Base-by-base conservation (phyloP, 2,329 filamentous ascomycete species). In the Hypomyces perniciosus region DNA sequence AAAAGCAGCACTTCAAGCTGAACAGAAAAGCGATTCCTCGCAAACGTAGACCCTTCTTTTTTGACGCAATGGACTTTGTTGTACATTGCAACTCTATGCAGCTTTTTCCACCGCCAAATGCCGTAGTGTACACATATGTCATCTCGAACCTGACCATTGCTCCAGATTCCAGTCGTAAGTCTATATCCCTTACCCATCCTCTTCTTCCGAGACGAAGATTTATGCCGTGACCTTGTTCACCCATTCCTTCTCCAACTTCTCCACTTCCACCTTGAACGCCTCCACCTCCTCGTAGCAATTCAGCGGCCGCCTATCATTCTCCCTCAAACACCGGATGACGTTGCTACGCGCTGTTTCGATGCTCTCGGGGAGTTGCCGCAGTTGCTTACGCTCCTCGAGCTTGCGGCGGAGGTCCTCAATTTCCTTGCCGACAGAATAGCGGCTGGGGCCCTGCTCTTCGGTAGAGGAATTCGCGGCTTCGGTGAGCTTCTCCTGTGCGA, bases 261-360 rank as follows among this genome's bases (percentile, higher is more conserved):
- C 83, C 46, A 97, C 91, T 77, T 95, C 89, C 62, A 80, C 79
- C 81, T 91, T 95, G 71, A 97, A 97, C 20, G 76, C 77, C 73
- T 95, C 86, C 27, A 96, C 90, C 79, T 96, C 90, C 70, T 84
- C 80, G 87, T 88, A 96, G 79, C 92, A 97, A 75, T 96, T 88
- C 65, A 96, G 75, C 66, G 92, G 91, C 68, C 90, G 80, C 57
- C 90, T 79, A 71, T 96, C 91, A 68, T 96, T 85, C 63, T 85
- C 78, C 55, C 87, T 77, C 75, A 97, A 75, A 68, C 92, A 97
- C 61, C 80, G 79, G 56, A 93, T 81, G 50, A 96, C 83, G 53
- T 85, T 82, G 59, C 81, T 76, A 69, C 90, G 86, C 20, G 90
- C 88, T 65, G 76, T 79, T 70, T 89, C 84, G 44, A 96, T 83